These are phyloP conservation scores for Colletotrichum sp. DNA, from an alignment of 2,329 filamentous ascomycete genomes.

Conservation along the genomic window DNA sequence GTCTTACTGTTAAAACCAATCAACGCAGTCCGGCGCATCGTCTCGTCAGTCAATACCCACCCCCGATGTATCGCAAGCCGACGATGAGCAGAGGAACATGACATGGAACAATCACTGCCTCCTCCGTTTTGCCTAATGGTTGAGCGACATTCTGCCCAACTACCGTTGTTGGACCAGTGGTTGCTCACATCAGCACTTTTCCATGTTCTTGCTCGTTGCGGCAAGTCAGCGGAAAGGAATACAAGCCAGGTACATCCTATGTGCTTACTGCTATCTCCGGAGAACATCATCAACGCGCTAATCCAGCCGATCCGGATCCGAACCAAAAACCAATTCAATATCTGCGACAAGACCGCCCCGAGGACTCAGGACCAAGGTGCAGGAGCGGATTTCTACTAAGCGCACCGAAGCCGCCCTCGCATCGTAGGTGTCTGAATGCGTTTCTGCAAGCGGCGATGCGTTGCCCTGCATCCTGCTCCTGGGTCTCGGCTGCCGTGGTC, in stretches of 20 bases:
- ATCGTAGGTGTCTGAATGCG: background rate
- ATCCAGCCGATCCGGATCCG: constrained; percentile 14
- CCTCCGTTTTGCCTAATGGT: background rate
- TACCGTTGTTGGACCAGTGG: background rate
- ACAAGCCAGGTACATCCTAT: background rate
- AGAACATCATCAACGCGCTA: background rate
- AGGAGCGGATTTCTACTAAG: background rate
- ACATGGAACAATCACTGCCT: background rate
- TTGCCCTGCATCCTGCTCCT: background rate
- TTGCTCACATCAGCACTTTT: background rate
- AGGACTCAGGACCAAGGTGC: background rate
- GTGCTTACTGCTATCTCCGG: background rate
- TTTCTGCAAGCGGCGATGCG: background rate
- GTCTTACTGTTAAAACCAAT: constrained; percentile 5
- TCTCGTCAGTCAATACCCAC: background rate
- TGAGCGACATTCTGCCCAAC: background rate
- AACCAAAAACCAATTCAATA: background rate
- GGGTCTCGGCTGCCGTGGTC: background rate
- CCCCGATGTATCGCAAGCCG: background rate
- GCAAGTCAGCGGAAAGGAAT: background rate
- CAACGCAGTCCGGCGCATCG: constrained; percentile 5
- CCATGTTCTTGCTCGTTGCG: background rate
- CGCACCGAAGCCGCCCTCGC: background rate
- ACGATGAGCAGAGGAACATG: background rate
- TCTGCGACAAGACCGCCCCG: background rate